Evolutionary conservation across 2,329 filamentous ascomycete genomes (phyloP), one percentile per base, ranked within the genome.

Genomic region (Trichophyton equinum): DNA sequence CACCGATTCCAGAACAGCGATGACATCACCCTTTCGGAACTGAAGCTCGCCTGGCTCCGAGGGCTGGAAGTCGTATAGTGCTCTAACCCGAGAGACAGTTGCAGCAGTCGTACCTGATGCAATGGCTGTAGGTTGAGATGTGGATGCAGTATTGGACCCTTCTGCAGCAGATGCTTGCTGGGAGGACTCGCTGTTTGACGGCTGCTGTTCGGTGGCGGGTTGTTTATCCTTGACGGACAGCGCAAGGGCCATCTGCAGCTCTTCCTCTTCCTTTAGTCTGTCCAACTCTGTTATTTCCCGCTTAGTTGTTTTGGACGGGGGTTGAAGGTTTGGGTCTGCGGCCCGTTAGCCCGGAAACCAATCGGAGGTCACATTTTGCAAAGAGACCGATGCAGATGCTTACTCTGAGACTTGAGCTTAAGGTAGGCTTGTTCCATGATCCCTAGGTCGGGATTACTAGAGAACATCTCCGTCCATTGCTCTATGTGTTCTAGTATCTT

Each of bases 401-500:
- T 71, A 84, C 82, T 85, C 68, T 83, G 81, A 20, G 80, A 79
- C 79, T 96, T 95, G 64, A 97, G 79, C 72, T 87, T 89, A 77
- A 86, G 86, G 74, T 92, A 97, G 62, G 92, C 91, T 70, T 95
- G 89, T 73, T 91, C 88, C 94, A 99, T 99, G 72, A 99, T 95
- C 18, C 94, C 94, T 63, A 99, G 82, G 71, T 96, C 92, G 9
- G 91, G 83, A 71, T 96, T 90, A 63, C 82, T 85, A 68, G 84
- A 83, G 73, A 97, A 97, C 89, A 96, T 95, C 69, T 94, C 89
- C 61, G 88, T 85, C 94, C 94, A 99, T 65, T 92, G 89, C 73
- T 88, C 86, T 90, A 97, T 97, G 67, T 91, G 85, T 79, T 97
- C 92, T 62, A 97, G 76, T 66, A 99, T 96, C 82, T 96, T 97